phyloP scores from a whole-genome alignment of 345 rosid genomes.

The Gossypium arboreum region DNA sequence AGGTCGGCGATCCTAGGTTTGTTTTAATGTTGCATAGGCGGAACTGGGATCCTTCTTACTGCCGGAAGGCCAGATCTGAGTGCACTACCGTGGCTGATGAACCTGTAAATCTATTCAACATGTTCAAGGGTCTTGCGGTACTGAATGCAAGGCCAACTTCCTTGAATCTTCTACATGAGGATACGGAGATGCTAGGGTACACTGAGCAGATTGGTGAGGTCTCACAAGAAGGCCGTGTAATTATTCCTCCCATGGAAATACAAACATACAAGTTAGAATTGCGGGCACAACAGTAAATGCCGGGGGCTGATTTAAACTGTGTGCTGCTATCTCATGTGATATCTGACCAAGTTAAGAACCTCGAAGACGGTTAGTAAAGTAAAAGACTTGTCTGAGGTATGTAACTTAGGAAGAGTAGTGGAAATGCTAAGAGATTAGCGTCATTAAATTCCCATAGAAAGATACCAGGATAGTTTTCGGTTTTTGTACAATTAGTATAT shows the following conservation, averaged over 20 bases:
- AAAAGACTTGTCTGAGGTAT: background rate
- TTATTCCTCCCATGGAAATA: slow-evolving; percentile 88
- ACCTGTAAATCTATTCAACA: slow-evolving; percentile 56
- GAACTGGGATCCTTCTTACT: slow-evolving; percentile 73
- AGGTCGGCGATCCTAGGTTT: slow-evolving; percentile 52
- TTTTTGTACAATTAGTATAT: slow-evolving; percentile 3
- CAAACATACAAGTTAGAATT: slow-evolving; percentile 89
- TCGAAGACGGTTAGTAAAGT: background rate
- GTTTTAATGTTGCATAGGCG: slow-evolving; percentile 65
- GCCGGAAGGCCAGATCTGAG: slow-evolving; percentile 52
- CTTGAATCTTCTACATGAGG: slow-evolving; percentile 85
- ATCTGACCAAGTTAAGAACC: background rate
- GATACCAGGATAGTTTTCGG: background rate
- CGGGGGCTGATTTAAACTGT: background rate
- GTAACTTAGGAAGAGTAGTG: slow-evolving; percentile 5
- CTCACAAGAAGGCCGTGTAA: slow-evolving; percentile 55
- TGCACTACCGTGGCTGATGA: slow-evolving; percentile 62
- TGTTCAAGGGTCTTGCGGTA: slow-evolving; percentile 73
- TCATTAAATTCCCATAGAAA: background rate
- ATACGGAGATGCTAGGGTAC: slow-evolving; percentile 68
- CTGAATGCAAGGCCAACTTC: slow-evolving; percentile 67
- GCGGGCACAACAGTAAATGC: slow-evolving; percentile 39
- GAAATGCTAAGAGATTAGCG: background rate
- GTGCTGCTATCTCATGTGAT: background rate
- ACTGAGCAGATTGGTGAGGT: slow-evolving; percentile 48